phyloP scores from a whole-genome alignment of 2,329 filamentous ascomycete species.

The Exophiala bonariae region DNA sequence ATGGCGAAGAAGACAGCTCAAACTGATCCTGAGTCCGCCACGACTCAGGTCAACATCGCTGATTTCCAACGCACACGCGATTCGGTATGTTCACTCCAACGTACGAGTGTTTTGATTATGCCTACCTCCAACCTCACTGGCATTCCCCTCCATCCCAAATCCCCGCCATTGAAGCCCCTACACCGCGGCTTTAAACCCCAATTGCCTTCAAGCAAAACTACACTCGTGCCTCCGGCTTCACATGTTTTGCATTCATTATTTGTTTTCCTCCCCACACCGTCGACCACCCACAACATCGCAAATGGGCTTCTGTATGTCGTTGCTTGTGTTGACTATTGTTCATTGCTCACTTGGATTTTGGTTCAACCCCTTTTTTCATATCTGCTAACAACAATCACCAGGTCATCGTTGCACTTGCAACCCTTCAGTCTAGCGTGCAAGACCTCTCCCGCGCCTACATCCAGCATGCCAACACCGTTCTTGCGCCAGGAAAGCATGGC shows the following conservation, averaged over 20 bases:
- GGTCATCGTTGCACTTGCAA: conserved; percentile 76
- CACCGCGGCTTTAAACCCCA: conserved; percentile 6
- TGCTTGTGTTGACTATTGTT: no score
- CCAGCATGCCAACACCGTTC: conserved; percentile 80
- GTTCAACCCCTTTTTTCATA: no score
- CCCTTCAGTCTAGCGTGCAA: conserved; percentile 76
- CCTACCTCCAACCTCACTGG: no score
- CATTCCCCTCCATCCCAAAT: conserved; percentile 12
- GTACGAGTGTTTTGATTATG: no score
- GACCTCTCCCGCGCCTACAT: conserved; percentile 81
- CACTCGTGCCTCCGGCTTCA: no score
- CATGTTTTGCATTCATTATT: no score
- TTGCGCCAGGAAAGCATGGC: conserved; percentile 60
- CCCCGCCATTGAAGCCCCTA: conserved; percentile 18
- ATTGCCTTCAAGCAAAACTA: no score
- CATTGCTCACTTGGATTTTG: no score
- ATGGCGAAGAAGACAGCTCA: conserved; percentile 27
- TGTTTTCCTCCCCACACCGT: no score
- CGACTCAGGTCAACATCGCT: conserved; percentile 56
- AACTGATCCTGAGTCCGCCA: conserved; percentile 31
- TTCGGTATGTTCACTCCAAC: conserved; percentile 78
- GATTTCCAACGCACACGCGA: conserved; percentile 80
- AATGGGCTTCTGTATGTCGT: no score
- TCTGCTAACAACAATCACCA: conserved; percentile 48
- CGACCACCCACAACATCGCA: no score